These are phyloP conservation scores for Cercophora scortea DNA, from an alignment of 495 filamentous ascomycete genomes.

Conservation along the genomic window DNA sequence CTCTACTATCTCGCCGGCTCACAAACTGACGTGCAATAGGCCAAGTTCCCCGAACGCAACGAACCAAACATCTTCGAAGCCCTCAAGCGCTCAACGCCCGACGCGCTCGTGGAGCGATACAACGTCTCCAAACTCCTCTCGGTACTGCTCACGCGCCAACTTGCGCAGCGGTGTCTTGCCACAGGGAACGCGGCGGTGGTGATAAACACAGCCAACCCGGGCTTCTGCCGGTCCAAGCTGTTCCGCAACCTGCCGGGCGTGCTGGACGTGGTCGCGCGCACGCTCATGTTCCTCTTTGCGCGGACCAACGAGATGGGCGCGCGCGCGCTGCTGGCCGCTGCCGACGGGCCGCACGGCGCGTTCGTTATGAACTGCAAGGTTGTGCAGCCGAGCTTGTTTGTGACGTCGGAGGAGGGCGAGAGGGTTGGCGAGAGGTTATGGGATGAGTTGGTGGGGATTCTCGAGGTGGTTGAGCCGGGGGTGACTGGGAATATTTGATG, in stretches of 20 bases:
- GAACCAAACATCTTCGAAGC: constrained; percentile 13
- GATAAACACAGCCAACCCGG: constrained; percentile 47
- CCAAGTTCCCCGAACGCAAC: constrained; percentile 8
- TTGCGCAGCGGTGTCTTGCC: constrained; percentile 24
- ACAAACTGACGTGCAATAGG: neutral
- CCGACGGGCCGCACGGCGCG: constrained; percentile 32
- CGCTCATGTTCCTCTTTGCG: constrained; percentile 24
- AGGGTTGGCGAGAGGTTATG: constrained; percentile 19
- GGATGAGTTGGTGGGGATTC: constrained; percentile 20
- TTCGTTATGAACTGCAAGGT: constrained; percentile 30
- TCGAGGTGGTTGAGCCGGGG: constrained; percentile 24
- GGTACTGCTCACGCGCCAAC: constrained; percentile 37
- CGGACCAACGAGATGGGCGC: constrained; percentile 41
- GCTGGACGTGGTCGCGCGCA: constrained; percentile 7
- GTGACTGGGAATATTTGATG: constrained; percentile 15
- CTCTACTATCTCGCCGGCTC: too few species aligned
- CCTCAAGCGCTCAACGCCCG: constrained; percentile 12
- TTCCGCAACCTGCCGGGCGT: constrained; percentile 22
- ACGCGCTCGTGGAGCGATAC: constrained; percentile 25
- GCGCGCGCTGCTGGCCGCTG: constrained; percentile 36
- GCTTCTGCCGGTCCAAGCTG: constrained; percentile 40
- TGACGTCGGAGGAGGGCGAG: constrained; percentile 18
- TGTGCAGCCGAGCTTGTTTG: constrained; percentile 10
- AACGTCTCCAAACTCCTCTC: constrained; percentile 46
- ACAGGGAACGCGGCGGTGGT: constrained; percentile 31